Percentiles rank a stretch among this genome's conserved stretches.
Conservation (phyloP, 2,329 filamentous ascomycete species). For the Blastomyces emzantsi region DNA sequence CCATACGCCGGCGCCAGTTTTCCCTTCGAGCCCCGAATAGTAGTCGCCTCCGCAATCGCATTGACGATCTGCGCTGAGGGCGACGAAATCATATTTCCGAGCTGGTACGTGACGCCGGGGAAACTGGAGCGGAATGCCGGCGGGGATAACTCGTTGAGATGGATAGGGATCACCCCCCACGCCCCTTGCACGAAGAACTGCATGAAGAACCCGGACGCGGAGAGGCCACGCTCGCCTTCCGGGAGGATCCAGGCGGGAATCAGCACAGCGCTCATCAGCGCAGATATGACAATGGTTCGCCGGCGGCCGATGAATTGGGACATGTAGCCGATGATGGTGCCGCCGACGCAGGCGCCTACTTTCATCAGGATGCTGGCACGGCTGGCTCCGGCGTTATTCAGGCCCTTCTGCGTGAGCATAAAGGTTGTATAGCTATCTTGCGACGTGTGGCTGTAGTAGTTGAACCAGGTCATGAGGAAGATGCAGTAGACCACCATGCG, state of each 20-base stretch:
- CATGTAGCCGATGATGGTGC: slow-evolving; percentile 62
- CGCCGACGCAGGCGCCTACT: slow-evolving; percentile 64
- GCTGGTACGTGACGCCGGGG: slow-evolving; percentile 55
- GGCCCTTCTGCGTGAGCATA: slow-evolving; percentile 63
- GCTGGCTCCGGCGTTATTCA: slow-evolving; percentile 54
- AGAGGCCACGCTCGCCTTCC: slow-evolving; percentile 36
- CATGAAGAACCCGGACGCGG: slow-evolving; percentile 77
- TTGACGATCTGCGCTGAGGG: slow-evolving; percentile 69
- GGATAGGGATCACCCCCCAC: slow-evolving; percentile 64
- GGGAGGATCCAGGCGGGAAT: slow-evolving; percentile 68
- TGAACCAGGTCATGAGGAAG: slow-evolving; percentile 68
- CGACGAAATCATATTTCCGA: slow-evolving; percentile 53
- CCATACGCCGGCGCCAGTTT: slow-evolving; percentile 59
- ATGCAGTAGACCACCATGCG: slow-evolving; percentile 68
- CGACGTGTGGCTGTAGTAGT: slow-evolving; percentile 67
- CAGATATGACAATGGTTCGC: slow-evolving; percentile 45
- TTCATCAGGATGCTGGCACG: slow-evolving; percentile 78
- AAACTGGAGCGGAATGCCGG: slow-evolving; percentile 55
- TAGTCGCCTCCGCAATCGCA: slow-evolving; percentile 56
- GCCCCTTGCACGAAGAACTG: slow-evolving; percentile 72
- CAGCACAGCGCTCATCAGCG: slow-evolving; percentile 56
- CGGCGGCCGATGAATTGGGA: slow-evolving; percentile 69
- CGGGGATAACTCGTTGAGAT: slow-evolving; percentile 57
- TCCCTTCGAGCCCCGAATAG: slow-evolving; percentile 48
- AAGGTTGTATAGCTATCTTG: slow-evolving; percentile 79